Evolutionary conservation across 352 stramenopile species (phyloP).

Genomic region (Phytophthora vignae): DNA sequence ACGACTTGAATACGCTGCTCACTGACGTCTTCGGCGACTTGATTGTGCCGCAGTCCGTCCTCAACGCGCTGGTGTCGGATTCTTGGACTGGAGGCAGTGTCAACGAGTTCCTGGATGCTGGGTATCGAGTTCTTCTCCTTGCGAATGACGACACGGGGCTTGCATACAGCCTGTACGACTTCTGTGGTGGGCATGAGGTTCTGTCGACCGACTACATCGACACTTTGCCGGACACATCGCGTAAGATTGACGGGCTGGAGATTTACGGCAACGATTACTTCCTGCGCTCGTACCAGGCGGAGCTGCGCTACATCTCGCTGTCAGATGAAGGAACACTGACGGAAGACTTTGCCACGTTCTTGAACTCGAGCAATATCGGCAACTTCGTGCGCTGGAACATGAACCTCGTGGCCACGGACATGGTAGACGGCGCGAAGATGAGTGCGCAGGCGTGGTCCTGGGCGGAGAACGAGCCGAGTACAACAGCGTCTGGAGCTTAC

Average conservation of each 20-base stretch:
- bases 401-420: constrained; percentile 58
- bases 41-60: constrained; percentile 41
- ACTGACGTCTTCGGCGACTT: constrained; percentile 53
- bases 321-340: constrained; percentile 36
- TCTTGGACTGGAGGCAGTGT: constrained; percentile 48
- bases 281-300: constrained; percentile 51
- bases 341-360: constrained; percentile 34
- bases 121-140: constrained; percentile 51
- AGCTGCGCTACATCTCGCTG: constrained; percentile 63
- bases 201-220: constrained; percentile 50
- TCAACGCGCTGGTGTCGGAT: constrained; percentile 41
- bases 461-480: constrained; percentile 52
- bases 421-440: constrained; percentile 57
- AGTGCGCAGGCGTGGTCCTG: constrained; percentile 57
- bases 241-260: constrained; percentile 46
- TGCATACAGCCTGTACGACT: constrained; percentile 46
- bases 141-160: constrained; percentile 55
- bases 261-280: constrained; percentile 62
- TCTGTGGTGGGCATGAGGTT: constrained; percentile 52
- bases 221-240: constrained; percentile 40
- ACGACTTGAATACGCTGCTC: constrained; percentile 47
- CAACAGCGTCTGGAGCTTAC: constrained; percentile 29
- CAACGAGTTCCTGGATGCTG: constrained; percentile 45
- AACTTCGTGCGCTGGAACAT: constrained; percentile 67
- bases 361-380: constrained; percentile 48